Evolutionary conservation across 495 filamentous ascomycete species (phyloP).

Genomic region (Penicillium malachiteum): DNA sequence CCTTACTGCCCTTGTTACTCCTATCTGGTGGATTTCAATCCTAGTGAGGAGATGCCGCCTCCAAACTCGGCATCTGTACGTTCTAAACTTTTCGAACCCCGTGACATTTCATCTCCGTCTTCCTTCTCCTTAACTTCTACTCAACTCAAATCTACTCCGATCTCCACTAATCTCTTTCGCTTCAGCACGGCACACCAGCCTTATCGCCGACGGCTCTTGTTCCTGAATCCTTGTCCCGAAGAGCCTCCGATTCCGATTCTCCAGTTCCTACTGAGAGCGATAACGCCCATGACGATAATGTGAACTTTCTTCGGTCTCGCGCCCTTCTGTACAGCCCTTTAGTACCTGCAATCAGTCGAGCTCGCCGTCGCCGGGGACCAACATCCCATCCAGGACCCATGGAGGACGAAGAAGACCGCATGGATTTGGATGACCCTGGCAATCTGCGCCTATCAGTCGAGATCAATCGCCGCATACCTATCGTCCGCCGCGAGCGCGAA

Average conservation of each 20-base stretch:
- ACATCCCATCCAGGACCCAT: constrained; percentile 22
- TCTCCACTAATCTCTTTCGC: not conserved
- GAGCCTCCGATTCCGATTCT: constrained; percentile 45
- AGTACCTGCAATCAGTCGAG: constrained; percentile 36
- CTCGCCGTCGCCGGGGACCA: constrained; percentile 37
- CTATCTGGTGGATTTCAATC: constrained; percentile 13
- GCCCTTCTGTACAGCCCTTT: constrained; percentile 32
- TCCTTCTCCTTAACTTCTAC: not conserved
- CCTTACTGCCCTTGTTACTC: not conserved
- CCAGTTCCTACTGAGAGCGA: constrained; percentile 44
- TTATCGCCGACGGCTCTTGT: constrained; percentile 26
- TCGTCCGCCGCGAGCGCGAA: constrained; percentile 37
- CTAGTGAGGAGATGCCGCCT: constrained; percentile 28
- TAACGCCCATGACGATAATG: constrained; percentile 58
- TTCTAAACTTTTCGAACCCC: not conserved
- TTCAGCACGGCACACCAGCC: constrained; percentile 33
- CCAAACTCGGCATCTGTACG: constrained; percentile 30
- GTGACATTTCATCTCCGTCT: not conserved
- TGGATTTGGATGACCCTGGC: constrained; percentile 43
- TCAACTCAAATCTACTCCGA: not conserved
- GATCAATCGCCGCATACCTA: constrained; percentile 45
- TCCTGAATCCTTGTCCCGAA: constrained; percentile 24
- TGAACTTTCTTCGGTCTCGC: constrained; percentile 55
- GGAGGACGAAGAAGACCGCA: constrained; percentile 36
- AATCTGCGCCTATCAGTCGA: constrained; percentile 35